Evolutionary conservation across 768 basidiomycete species (phyloP), one percentile per base, ranked within the genome.

Genomic region (Lepiota brunneoincarnata): DNA sequence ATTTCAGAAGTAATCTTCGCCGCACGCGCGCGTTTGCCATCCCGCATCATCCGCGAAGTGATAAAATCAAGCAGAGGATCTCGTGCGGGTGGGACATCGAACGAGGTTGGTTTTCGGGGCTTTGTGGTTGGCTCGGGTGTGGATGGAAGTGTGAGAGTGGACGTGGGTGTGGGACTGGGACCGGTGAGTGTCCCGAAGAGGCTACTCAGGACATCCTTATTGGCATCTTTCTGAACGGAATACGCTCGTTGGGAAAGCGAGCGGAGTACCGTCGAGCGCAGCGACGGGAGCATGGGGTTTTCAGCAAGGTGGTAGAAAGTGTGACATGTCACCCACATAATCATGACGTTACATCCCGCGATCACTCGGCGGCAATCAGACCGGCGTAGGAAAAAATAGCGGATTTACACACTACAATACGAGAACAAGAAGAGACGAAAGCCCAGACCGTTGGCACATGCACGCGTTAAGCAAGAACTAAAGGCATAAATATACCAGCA

Each of bases 31-130:
- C 85, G 80, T 52, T 83, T 76, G 28, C 92, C 92, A 64, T 87
- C 69, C 35, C 64, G 64, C 74, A 86, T 85, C 43, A 91, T 71
- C 51, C 72, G 68, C 15, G 81, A 82, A 2, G 89, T 74, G 48
- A 93, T 66, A 61, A 85, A 84, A 56, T 81, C 74, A 4, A 92
- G 81, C 2, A 92, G 74, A 1, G 91, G 91, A 66, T 91, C 89
- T 48, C 82, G 77, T 1, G 78, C 75, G n/a, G 89, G 88, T 2
- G 90, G 89, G 17, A 92, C 80, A 60, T 84, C 76, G 59, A 78
- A 74, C 51, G 71, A 57, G 51, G 54, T 40, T 47, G 23, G 45
- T 42, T 43, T 45, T 18, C 40, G 57, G 26, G 47, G 40, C 38
- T 34, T 37, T 36, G 11, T 2, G 42, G 34, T 26, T 31, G 52